Percentiles rank a stretch among this genome's conserved stretches.
Conservation (phyloP, 768 basidiomycete genomes). For the Crepidotus variabilis region DNA sequence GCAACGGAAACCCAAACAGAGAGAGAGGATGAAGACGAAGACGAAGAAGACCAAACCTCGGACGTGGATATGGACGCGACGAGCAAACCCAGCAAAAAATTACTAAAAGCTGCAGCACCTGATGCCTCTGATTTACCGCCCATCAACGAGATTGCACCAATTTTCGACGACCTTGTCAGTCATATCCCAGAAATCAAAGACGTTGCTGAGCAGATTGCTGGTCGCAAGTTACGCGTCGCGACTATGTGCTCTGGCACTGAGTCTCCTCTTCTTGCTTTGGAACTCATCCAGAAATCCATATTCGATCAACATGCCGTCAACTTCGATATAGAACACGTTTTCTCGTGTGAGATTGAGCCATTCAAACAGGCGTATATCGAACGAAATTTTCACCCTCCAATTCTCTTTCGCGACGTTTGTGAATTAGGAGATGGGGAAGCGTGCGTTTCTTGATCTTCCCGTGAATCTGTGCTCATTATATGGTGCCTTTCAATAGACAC, state of each 20-base stretch:
- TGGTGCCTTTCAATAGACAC: constrained; percentile 44
- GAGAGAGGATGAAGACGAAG: constrained; percentile 19
- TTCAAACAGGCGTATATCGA: constrained; percentile 99
- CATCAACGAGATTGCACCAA: constrained; percentile 63
- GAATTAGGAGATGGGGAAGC: constrained; percentile 79
- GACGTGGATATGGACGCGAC: constrained; percentile 33
- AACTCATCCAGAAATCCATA: constrained; percentile 76
- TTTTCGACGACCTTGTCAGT: constrained; percentile 73
- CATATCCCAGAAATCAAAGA: constrained; percentile 62
- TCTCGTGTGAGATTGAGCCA: constrained; percentile 96
- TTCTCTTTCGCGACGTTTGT: constrained; percentile 92
- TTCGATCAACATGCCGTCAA: constrained; percentile 59
- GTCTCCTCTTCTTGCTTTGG: constrained; percentile 87
- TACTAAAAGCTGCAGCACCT: constrained; percentile 37
- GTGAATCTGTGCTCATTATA: background rate
- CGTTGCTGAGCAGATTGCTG: constrained; percentile 63
- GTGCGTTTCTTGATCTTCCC: constrained; percentile 38
- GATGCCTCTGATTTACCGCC: constrained; percentile 74
- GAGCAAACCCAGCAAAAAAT: constrained; percentile 24
- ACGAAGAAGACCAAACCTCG: constrained; percentile 22
- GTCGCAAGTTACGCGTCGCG: constrained; percentile 86
- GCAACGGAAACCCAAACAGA: constrained; percentile 20
- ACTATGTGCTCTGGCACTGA: constrained; percentile 99
- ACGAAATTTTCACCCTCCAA: constrained; percentile 88
- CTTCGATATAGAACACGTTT: constrained; percentile 84